Evolutionary conservation across 2,329 filamentous ascomycete species (phyloP), one percentile per base, ranked within the genome.

Genomic region (Pseudonectria buxi): DNA sequence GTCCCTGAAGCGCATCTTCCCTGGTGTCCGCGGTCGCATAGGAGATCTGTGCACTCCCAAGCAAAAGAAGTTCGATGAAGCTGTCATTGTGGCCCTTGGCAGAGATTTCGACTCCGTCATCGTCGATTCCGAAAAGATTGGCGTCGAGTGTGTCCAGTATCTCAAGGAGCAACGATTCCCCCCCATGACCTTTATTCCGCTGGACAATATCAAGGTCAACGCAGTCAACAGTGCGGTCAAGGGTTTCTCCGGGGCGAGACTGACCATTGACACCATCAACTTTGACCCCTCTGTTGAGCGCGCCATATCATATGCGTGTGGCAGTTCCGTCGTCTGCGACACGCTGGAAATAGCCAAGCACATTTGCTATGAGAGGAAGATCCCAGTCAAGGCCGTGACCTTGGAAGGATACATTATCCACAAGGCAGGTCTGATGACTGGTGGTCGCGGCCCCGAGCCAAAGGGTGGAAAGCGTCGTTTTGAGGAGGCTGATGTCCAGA

Each of bases 121-220:
- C 32, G 90, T 96, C 9, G 92, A 98, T 51, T 90, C 87, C 2
- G 88, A 96, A 61, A 94, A 92, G 64, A 92, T 86, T 1, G 92
- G 86, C 18, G 82, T 88, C 40, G 88, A 95, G 50, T 98, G 92
- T 58, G 92, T 98, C 37, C 80, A 92, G 49, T 94, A 95, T 54
- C 76, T 98, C 39, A 92, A 92, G 50, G 87, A 95, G 46, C 86
- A 95, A 56, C 81, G 86, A 37, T 81, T 85, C 35, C 77, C 84
- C 6, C 86, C 89, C 39, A 86, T 92, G 63, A 95, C 87, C 1
- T 96, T 98, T 60, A 89, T 96, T 44, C 92, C 92, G 1, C 72
- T 98, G 13, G 92, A 98, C 67, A 95, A 94, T 34, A 95, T 98
- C 59, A 94, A 96, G 55, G 89, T 95, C 56, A 89, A 86, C 58